Evolutionary conservation across 2,329 filamentous ascomycete genomes (phyloP).

Genomic region (Neoscytalidium dimidiatum): DNA sequence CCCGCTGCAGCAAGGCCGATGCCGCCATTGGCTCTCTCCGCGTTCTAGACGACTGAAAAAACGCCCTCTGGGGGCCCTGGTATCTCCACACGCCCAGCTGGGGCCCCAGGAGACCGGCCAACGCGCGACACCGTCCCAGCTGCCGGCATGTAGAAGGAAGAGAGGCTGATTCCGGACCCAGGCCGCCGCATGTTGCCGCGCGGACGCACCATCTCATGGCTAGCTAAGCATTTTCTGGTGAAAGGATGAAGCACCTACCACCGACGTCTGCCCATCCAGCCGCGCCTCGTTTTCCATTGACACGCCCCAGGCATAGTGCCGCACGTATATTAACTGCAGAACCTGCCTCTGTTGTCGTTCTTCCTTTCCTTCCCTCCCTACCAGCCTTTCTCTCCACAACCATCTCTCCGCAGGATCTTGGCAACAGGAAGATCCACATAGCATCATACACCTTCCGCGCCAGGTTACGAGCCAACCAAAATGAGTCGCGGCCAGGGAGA

Average conservation of each 20-base stretch:
- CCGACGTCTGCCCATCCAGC: neutral
- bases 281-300: neutral
- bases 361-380: neutral
- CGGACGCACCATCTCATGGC: neutral
- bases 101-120: neutral
- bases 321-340: slow-evolving; percentile 8
- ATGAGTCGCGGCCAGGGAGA: slow-evolving; percentile 28
- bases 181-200: neutral
- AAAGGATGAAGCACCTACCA: neutral
- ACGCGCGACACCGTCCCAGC: no score
- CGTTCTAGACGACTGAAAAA: neutral
- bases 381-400: neutral
- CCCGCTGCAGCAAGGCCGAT: neutral
- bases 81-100: neutral
- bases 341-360: no score
- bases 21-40: neutral
- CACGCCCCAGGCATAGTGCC: no score
- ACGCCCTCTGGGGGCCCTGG: neutral
- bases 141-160: neutral
- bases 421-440: neutral
- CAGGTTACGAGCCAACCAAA: neutral
- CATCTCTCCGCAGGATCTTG: neutral
- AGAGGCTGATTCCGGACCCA: neutral
- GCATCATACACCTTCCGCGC: neutral
- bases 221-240: neutral